phyloP scores from a whole-genome alignment of 1,284 basidiomycete species.

The Schizopora paradoxa region DNA sequence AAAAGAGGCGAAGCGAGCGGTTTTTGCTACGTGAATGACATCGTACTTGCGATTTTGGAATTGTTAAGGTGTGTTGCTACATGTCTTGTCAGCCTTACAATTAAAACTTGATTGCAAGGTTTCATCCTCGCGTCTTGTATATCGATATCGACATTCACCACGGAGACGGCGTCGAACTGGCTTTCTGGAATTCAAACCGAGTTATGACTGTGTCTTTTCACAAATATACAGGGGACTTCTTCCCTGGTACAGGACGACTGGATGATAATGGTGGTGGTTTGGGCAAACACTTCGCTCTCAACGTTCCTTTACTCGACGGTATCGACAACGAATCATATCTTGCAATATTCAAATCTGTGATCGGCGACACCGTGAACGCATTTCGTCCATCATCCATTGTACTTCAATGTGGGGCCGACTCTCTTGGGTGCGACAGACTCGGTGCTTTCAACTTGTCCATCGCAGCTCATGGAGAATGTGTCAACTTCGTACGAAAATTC shows the following conservation, averaged over 20 bases:
- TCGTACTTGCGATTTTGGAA: slow-evolving; percentile 91
- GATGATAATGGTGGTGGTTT: slow-evolving; percentile 83
- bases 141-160: slow-evolving; percentile 98
- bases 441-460: slow-evolving; percentile 99
- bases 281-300: slow-evolving; percentile 95
- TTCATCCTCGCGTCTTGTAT: slow-evolving; percentile 88
- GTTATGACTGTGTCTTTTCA: slow-evolving; percentile 99
- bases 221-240: slow-evolving; percentile 98
- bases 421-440: slow-evolving; percentile 88
- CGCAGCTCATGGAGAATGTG: slow-evolving; percentile 97
- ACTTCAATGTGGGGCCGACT: slow-evolving; percentile 96
- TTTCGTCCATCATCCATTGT: slow-evolving; percentile 93
- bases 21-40: slow-evolving; percentile 96
- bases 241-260: slow-evolving; percentile 91
- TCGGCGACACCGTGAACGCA: slow-evolving; percentile 87
- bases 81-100: slow-evolving; percentile 3
- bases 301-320: slow-evolving; percentile 94
- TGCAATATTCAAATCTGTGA: slow-evolving; percentile 91
- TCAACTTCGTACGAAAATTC: slow-evolving; percentile 92
- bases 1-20: slow-evolving; percentile 95
- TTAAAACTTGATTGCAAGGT: slow-evolving; percentile 38
- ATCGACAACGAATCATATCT: slow-evolving; percentile 98
- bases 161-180: slow-evolving; percentile 94
- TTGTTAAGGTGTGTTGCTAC: slow-evolving; percentile 63
- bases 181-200: slow-evolving; percentile 96